Percentiles rank a stretch among this genome's conserved stretches.
Conservation (phyloP, 2,329 filamentous ascomycete species). For the Knufia fluminis region DNA sequence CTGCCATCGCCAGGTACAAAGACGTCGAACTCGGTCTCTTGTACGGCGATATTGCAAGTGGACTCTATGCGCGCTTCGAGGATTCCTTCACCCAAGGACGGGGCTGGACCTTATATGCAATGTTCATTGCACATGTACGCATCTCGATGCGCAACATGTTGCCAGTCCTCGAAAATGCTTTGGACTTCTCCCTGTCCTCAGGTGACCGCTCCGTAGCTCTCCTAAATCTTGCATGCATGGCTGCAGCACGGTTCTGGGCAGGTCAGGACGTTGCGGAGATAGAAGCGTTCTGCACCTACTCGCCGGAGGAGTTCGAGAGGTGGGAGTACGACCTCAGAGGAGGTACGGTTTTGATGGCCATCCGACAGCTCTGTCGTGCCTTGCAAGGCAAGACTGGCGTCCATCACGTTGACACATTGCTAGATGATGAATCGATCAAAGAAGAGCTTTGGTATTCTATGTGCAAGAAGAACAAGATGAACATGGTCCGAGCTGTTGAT, state of each 20-base stretch:
- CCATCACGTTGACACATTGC: constrained; percentile 37
- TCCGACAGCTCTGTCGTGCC: constrained; percentile 47
- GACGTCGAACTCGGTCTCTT: constrained; percentile 47
- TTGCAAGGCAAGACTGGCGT: constrained; percentile 52
- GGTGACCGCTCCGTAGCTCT: constrained; percentile 52
- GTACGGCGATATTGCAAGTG: constrained; percentile 45
- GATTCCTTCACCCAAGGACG: constrained; percentile 47
- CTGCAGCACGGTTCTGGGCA: constrained; percentile 46
- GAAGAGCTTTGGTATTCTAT: constrained; percentile 41
- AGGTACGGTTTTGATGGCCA: constrained; percentile 46
- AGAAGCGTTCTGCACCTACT: constrained; percentile 48
- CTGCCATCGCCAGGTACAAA: constrained; percentile 48
- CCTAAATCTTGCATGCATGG: constrained; percentile 50
- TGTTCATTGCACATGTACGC: constrained; percentile 54
- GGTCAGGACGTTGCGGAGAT: constrained; percentile 50
- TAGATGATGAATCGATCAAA: constrained; percentile 48
- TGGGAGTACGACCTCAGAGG: constrained; percentile 51
- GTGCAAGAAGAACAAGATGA: constrained; percentile 37
- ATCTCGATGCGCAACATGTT: constrained; percentile 44
- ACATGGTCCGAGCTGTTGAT: constrained; percentile 45
- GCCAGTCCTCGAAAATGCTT: constrained; percentile 43
- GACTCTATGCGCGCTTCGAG: constrained; percentile 43
- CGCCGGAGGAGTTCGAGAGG: constrained; percentile 47
- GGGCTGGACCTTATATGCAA: constrained; percentile 47
- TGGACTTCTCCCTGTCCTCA: constrained; percentile 48